Conservation (phyloP, 768 basidiomycete species). For the Mycena filopes region DNA sequence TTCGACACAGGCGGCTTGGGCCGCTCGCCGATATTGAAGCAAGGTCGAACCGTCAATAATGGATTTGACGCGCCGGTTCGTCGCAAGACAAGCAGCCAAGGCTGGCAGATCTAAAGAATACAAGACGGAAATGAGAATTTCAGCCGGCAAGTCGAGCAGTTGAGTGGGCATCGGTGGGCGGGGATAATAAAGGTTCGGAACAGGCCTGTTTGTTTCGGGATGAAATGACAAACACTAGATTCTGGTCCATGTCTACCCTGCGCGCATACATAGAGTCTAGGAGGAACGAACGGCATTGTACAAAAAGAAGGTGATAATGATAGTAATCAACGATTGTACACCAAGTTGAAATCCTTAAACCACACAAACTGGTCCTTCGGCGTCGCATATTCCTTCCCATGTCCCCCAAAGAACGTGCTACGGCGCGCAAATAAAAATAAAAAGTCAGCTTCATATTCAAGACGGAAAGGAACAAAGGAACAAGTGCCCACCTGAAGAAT, state of each 20-base stretch:
- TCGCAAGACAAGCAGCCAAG: too few species aligned
- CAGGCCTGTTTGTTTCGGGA: too few species aligned
- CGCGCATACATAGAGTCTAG: conserved; percentile 3
- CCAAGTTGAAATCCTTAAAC: conserved; percentile 77
- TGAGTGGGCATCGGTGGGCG: too few species aligned
- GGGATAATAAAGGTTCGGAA: too few species aligned
- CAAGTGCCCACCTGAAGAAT: conserved; percentile 76
- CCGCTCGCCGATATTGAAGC: conserved; percentile 4
- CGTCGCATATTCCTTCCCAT: conserved; percentile 71
- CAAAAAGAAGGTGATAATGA: background rate
- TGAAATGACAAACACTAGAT: too few species aligned
- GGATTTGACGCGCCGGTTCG: too few species aligned
- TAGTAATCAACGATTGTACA: conserved; percentile 41
- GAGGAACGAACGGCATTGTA: background rate
- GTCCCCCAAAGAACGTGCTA: conserved; percentile 85
- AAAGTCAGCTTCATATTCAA: background rate
- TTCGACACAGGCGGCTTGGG: conserved; percentile 11
- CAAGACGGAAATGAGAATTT: too few species aligned
- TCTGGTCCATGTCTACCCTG: too few species aligned
- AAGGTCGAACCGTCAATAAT: conserved; percentile 6
- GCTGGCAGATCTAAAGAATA: too few species aligned
- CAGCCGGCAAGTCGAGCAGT: too few species aligned
- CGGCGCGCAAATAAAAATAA: too few species aligned
- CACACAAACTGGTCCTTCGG: conserved; percentile 80
- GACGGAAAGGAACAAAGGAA: background rate